Conservation (phyloP, 2,329 filamentous ascomycete genomes). For the Oidium heveae region DNA sequence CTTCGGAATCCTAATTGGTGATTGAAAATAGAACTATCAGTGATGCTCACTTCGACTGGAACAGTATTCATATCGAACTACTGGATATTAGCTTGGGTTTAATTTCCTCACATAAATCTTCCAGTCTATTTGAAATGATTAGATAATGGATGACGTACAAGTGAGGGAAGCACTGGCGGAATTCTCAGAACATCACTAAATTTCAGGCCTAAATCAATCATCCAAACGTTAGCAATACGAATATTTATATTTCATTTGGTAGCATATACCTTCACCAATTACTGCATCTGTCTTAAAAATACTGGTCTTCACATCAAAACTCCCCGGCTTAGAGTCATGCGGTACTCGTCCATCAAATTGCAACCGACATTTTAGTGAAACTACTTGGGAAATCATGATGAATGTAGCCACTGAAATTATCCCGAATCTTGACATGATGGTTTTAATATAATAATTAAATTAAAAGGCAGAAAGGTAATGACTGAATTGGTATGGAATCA, state of each 20-base stretch:
- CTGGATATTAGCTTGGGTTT: background rate
- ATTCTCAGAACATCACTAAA: constrained; percentile 27
- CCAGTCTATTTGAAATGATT: background rate
- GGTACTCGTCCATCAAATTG: constrained; percentile 24
- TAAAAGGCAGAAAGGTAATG: too few relatives aligned
- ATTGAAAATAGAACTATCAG: constrained; percentile 33
- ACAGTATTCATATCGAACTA: constrained; percentile 6
- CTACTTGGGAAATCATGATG: constrained; percentile 2
- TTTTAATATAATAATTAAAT: too few relatives aligned
- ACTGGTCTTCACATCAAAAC: constrained; percentile 18
- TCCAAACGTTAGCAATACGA: too few relatives aligned
- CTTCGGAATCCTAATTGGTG: constrained; percentile 34
- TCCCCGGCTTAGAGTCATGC: constrained; percentile 13
- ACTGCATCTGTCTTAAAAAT: constrained; percentile 27
- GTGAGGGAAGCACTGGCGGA: constrained; percentile 17
- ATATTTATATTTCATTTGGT: too few relatives aligned
- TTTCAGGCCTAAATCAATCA: constrained; percentile 16
- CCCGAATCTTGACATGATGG: background rate
- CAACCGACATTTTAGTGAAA: constrained; percentile 16
- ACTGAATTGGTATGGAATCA: too few relatives aligned
- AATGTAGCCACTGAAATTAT: background rate
- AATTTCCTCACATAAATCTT: background rate
- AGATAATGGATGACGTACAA: constrained; percentile 12
- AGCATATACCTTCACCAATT: constrained; percentile 16
- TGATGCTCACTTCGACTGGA: constrained; percentile 7